Evolutionary conservation across 331 rosid genomes (phyloP).

Genomic region (Quercus tomentella): DNA sequence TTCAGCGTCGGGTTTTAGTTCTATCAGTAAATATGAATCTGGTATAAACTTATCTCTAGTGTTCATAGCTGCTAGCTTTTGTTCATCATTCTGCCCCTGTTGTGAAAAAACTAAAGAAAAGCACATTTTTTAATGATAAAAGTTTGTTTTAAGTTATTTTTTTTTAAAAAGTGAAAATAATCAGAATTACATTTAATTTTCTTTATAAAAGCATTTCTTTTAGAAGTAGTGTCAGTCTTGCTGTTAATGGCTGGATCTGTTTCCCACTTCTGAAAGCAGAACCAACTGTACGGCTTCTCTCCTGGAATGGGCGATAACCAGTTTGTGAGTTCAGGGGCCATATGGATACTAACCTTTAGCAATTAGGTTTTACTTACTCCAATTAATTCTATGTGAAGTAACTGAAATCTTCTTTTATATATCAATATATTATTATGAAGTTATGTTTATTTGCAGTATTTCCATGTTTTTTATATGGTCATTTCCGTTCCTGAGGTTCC

Average conservation of each 20-base stretch:
- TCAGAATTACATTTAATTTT: background rate
- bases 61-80: background rate
- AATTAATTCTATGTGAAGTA: too few species aligned
- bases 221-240: background rate
- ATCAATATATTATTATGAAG: too few species aligned
- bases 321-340: too few species aligned
- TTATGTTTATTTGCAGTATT: too few species aligned
- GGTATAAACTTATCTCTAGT: conserved; percentile 45
- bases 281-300: background rate
- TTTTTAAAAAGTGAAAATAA: background rate
- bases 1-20: conserved; percentile 83
- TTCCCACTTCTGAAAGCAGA: background rate
- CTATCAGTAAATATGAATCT: conserved; percentile 87
- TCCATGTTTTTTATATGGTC: too few species aligned
- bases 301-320: background rate
- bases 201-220: background rate
- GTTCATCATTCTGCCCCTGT: background rate
- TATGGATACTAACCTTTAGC: too few species aligned
- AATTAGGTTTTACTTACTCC: too few species aligned
- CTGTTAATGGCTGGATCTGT: background rate
- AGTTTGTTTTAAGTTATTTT: too few species aligned
- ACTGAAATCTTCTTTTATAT: too few species aligned
- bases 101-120: too few species aligned
- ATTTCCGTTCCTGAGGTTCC: too few species aligned
- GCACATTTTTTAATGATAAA: too few species aligned